Evolutionary conservation across 495 filamentous ascomycete species (phyloP).

Genomic region (Penicillium ochrochloron): DNA sequence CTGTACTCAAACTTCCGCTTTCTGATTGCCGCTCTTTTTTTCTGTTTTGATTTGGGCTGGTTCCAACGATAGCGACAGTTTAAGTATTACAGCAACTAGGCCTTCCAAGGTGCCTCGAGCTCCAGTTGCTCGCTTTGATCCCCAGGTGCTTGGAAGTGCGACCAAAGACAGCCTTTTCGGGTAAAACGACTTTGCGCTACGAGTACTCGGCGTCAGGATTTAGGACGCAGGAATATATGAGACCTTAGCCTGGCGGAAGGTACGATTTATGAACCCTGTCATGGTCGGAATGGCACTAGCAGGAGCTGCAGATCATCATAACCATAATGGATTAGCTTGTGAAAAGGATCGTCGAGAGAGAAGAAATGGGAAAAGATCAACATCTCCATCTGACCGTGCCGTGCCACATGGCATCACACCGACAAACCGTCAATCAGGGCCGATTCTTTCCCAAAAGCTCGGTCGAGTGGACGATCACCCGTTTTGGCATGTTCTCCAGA

Average conservation of each 20-base stretch:
- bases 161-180: too few relatives aligned
- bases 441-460: slow-evolving; percentile 14
- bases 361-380: slow-evolving; percentile 11
- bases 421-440: slow-evolving; percentile 17
- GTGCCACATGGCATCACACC: slow-evolving; percentile 16
- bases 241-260: slow-evolving; percentile 7
- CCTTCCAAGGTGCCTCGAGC: too few relatives aligned
- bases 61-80: background rate
- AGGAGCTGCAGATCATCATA: slow-evolving; percentile 13
- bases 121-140: background rate
- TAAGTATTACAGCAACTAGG: background rate
- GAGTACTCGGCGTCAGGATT: background rate
- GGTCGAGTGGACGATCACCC: slow-evolving; percentile 15
- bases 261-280: slow-evolving; percentile 8
- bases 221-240: slow-evolving; percentile 16
- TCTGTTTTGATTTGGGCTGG: background rate
- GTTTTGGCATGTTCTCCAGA: slow-evolving; percentile 16
- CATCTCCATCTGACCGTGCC: slow-evolving; percentile 2
- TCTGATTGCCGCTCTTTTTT: background rate
- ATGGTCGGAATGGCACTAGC: background rate
- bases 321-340: slow-evolving; percentile 12
- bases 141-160: background rate
- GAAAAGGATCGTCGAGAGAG: background rate
- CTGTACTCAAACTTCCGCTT: too few relatives aligned
- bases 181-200: background rate